A percentile compares a stretch with the other conserved stretches of the same genome.
phyloP scores from a whole-genome alignment of 768 basidiomycete species.

The Rhodotorula diobovata region DNA sequence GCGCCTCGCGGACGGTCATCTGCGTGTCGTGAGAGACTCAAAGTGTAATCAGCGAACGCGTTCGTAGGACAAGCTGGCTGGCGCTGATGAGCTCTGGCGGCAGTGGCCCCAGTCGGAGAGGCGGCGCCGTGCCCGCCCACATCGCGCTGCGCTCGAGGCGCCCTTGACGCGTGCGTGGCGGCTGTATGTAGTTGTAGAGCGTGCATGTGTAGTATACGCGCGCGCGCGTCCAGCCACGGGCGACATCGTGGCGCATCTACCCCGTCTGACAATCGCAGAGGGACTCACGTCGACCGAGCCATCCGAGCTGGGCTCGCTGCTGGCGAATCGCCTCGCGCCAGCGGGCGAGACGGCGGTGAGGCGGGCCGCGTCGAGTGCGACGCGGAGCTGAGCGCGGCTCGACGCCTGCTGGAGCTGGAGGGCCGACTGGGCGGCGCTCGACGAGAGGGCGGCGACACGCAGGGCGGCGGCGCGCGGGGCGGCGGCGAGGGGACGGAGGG shows the following conservation, averaged over 20 bases:
- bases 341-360: neutral
- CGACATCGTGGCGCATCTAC: neutral
- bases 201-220: no score
- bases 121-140: no score
- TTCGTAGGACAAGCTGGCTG: no score
- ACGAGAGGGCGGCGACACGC: slow-evolving; percentile 23
- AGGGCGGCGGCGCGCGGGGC: neutral
- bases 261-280: neutral
- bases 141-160: no score
- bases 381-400: slow-evolving; percentile 1
- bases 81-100: no score
- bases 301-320: slow-evolving; percentile 21
- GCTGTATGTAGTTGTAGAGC: neutral
- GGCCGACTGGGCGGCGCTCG: slow-evolving; percentile 6
- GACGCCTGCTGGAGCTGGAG: slow-evolving; percentile 1
- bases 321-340: slow-evolving; percentile 19
- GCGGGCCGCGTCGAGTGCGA: slow-evolving; percentile 17
- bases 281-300: slow-evolving; percentile 30
- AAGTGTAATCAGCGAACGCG: neutral
- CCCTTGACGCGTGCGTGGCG: neutral
- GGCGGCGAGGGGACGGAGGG: slow-evolving; percentile 5
- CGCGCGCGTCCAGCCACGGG: no score
- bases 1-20: slow-evolving; percentile 98
- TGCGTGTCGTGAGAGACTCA: slow-evolving; percentile 43
- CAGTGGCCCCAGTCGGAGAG: no score